Evolutionary conservation across 768 basidiomycete genomes (phyloP).

Genomic region (Agaricus blazei): DNA sequence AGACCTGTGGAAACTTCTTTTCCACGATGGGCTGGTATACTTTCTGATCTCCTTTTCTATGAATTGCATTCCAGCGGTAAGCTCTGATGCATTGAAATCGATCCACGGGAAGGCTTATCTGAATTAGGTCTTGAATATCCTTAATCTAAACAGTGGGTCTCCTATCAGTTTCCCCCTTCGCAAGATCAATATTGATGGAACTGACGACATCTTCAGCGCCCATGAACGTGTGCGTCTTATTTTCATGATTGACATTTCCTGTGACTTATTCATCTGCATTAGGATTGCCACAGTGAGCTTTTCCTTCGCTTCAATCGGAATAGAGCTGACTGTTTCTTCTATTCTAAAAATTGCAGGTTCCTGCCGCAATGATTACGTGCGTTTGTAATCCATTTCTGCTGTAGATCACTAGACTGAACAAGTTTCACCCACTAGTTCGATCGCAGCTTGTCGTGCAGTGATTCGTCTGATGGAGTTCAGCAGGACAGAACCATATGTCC

Average conservation of each 20-base stretch:
- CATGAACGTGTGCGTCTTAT: constrained; percentile 56
- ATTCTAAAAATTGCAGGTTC: constrained; percentile 33
- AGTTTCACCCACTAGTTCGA: constrained; percentile 30
- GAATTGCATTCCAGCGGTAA: constrained; percentile 64
- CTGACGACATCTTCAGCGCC: constrained; percentile 29
- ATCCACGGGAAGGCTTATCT: neutral
- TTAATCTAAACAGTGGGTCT: constrained; percentile 54
- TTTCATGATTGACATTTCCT: constrained; percentile 6
- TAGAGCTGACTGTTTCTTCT: constrained; percentile 10
- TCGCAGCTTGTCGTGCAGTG: constrained; percentile 65
- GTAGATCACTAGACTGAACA: neutral
- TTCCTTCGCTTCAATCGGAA: neutral
- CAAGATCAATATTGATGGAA: neutral
- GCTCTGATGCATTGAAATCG: constrained; percentile 16
- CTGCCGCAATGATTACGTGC: constrained; percentile 63
- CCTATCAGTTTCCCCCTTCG: neutral
- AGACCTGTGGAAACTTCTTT: constrained; percentile 64
- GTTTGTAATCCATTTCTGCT: constrained; percentile 6
- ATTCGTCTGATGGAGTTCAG: constrained; percentile 59
- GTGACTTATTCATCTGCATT: constrained; percentile 1
- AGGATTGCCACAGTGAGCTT: constrained; percentile 50
- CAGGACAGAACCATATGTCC: constrained; percentile 37
- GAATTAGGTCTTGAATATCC: constrained; percentile 44
- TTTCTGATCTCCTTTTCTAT: constrained; percentile 61
- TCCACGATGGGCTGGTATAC: constrained; percentile 69